Conservation (phyloP, 148 eudicot genomes). For the Cornus suecica region DNA sequence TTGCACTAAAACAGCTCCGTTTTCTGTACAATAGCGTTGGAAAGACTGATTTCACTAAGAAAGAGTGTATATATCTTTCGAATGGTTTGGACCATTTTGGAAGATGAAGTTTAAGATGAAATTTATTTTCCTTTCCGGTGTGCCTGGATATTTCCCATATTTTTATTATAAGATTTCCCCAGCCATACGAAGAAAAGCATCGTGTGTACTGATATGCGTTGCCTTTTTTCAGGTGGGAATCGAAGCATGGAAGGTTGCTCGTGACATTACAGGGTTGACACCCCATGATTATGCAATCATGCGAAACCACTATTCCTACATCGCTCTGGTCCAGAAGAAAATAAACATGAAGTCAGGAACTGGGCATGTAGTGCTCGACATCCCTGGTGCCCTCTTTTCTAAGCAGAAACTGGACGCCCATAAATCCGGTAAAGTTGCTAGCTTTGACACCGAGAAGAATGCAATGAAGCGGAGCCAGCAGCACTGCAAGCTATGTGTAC, state of each 20-base stretch:
- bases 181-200: background rate
- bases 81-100: background rate
- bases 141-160: background rate
- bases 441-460: conserved; percentile 47
- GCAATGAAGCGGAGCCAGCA: conserved; percentile 10
- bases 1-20: background rate
- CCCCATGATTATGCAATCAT: conserved; percentile 77
- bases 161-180: background rate
- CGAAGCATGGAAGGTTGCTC: conserved; percentile 70
- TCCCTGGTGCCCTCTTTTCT: conserved; percentile 31
- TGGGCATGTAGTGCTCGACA: conserved; percentile 66
- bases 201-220: conserved; percentile 6
- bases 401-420: conserved; percentile 33
- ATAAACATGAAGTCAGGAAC: conserved; percentile 34
- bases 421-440: conserved; percentile 25
- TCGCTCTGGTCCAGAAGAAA: conserved; percentile 54
- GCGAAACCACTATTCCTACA: conserved; percentile 64
- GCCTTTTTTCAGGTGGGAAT: conserved; percentile 66
- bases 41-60: too few relatives aligned
- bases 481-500: conserved; percentile 55
- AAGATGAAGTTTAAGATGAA: background rate
- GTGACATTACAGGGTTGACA: conserved; percentile 73
- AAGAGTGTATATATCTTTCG: too few relatives aligned
- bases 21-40: background rate
- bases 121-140: background rate